A percentile compares a stretch with the other conserved stretches of the same genome.
Evolutionary conservation across 495 filamentous ascomycete genomes (phyloP).

Genomic region (Penicillium odoratum): DNA sequence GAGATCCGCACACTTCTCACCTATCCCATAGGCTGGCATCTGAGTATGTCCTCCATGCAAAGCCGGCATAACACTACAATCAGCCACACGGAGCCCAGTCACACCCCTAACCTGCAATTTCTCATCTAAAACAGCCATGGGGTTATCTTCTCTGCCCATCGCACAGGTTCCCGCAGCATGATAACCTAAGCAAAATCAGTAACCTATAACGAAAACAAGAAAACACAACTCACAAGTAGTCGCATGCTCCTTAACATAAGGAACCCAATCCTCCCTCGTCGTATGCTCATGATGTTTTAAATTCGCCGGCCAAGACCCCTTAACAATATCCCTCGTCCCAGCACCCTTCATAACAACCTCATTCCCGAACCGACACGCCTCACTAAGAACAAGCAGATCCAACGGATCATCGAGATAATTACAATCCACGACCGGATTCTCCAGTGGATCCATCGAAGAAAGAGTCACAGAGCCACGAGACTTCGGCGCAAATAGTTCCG

Average conservation of each 20-base stretch:
- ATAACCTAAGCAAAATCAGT: constrained; percentile 37
- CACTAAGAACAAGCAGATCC: constrained; percentile 48
- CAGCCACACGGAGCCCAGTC: constrained; percentile 52
- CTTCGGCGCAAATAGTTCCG: constrained; percentile 41
- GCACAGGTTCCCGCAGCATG: constrained; percentile 55
- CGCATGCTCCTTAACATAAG: constrained; percentile 50
- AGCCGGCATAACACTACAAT: constrained; percentile 57
- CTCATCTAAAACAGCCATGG: constrained; percentile 55
- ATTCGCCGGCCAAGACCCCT: constrained; percentile 52
- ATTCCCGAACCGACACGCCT: constrained; percentile 52
- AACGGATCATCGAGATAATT: constrained; percentile 49
- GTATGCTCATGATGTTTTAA: constrained; percentile 47
- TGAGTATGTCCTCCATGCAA: constrained; percentile 57
- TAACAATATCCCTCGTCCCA: constrained; percentile 56
- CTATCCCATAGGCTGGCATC: constrained; percentile 60
- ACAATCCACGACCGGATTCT: constrained; percentile 50
- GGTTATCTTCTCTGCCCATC: constrained; percentile 49
- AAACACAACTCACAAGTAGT: constrained; percentile 47
- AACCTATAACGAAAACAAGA: background rate
- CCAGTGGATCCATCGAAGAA: constrained; percentile 33
- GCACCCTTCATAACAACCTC: constrained; percentile 54
- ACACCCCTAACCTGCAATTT: constrained; percentile 55
- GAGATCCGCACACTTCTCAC: constrained; percentile 58
- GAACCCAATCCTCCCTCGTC: constrained; percentile 49
- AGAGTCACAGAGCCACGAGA: constrained; percentile 44